These are phyloP conservation scores for Xylaria telfairii DNA, from an alignment of 495 filamentous ascomycete species.

Conservation along the genomic window DNA sequence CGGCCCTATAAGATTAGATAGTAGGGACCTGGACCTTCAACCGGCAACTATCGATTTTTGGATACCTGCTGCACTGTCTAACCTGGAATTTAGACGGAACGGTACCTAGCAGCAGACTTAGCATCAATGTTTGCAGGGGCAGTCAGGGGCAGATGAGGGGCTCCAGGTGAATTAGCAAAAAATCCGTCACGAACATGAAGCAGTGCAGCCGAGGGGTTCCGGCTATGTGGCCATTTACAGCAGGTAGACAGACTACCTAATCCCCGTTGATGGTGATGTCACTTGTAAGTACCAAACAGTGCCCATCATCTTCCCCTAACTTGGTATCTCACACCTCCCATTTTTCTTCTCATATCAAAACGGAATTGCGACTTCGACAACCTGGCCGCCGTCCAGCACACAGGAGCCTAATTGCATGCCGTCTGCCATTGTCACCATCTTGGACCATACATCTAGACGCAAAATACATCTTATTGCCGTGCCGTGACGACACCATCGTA, in stretches of 20 bases:
- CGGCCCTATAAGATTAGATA: neutral
- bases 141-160: neutral
- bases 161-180: neutral
- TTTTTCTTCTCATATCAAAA: neutral
- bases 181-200: conserved; percentile 9
- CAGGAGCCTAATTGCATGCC: neutral
- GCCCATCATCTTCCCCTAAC: neutral
- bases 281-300: neutral
- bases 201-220: neutral
- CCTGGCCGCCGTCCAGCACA: neutral
- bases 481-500: neutral
- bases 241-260: neutral
- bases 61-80: neutral
- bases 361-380: neutral
- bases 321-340: neutral
- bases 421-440: neutral
- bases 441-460: neutral
- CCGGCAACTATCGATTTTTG: neutral
- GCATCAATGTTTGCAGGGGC: neutral
- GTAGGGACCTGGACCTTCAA: neutral
- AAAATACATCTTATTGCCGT: neutral
- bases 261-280: conserved; percentile 1
- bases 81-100: neutral
- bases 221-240: neutral
- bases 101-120: neutral